A percentile compares a stretch with the other conserved stretches of the same genome.
Evolutionary conservation across 495 filamentous ascomycete species (phyloP).

Genomic region (Parathielavia appendiculata): DNA sequence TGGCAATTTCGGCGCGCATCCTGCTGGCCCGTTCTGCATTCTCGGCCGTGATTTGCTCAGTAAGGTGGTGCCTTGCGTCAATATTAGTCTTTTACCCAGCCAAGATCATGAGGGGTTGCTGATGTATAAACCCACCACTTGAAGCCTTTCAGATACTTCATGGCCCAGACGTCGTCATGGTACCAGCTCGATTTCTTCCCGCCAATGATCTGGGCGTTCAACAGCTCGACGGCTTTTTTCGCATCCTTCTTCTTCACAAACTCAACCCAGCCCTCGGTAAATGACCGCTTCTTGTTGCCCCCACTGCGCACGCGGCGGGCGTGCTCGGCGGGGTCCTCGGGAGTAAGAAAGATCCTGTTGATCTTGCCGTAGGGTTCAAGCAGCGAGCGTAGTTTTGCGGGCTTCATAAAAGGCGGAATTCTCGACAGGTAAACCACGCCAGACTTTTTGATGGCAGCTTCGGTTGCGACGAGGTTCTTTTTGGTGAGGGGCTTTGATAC

Average conservation of each 20-base stretch:
- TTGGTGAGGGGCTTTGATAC: conserved; percentile 49
- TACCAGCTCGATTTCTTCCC: conserved; percentile 87
- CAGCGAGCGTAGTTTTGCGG: conserved; percentile 68
- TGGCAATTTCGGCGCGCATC: conserved; percentile 73
- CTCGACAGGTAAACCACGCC: conserved; percentile 88
- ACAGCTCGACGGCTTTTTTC: conserved; percentile 72
- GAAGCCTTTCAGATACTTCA: conserved; percentile 74
- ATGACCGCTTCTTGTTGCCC: conserved; percentile 85
- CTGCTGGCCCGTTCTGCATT: conserved; percentile 74
- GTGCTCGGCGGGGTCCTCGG: conserved; percentile 63
- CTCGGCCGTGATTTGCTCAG: conserved; percentile 70
- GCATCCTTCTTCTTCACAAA: conserved; percentile 62
- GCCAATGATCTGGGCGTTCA: conserved; percentile 78
- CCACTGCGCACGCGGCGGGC: conserved; percentile 55
- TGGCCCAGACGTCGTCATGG: conserved; percentile 84
- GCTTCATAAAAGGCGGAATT: conserved; percentile 92
- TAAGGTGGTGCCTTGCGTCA: conserved; percentile 41
- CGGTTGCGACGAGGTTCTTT: conserved; percentile 55
- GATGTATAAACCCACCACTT: conserved; percentile 52
- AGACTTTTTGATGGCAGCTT: conserved; percentile 54
- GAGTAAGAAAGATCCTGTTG: conserved; percentile 80
- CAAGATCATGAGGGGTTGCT: background rate
- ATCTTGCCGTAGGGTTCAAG: conserved; percentile 74
- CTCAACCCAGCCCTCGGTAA: conserved; percentile 92
- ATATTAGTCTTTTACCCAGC: background rate